Conservation (phyloP, 2,329 filamentous ascomycete genomes). For the Cephalotrichum gorgonifer region DNA sequence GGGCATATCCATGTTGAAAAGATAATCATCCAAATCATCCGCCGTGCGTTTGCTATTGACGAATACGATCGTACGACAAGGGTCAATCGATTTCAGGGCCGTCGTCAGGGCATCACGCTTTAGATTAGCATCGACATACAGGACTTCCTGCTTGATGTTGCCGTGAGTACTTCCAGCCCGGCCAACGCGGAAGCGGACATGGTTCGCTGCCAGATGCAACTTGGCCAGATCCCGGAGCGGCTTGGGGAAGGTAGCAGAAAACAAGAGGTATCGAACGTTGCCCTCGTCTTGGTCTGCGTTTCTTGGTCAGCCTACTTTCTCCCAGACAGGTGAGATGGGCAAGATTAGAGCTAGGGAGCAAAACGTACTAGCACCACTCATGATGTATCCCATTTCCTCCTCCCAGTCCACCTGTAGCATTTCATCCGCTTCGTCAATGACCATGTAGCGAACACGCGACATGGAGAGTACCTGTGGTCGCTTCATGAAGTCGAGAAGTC, state of each 20-base stretch:
- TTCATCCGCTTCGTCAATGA: conserved; percentile 94
- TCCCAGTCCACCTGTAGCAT: conserved; percentile 76
- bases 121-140: conserved; percentile 51
- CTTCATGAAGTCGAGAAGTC: conserved; percentile 74
- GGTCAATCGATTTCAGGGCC: conserved; percentile 58
- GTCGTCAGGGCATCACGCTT: conserved; percentile 67
- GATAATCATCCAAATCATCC: conserved; percentile 77
- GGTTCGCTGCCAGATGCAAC: conserved; percentile 61
- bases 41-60: conserved; percentile 71
- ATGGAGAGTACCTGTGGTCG: conserved; percentile 60
- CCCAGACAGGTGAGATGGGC: not conserved
- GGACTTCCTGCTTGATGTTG: conserved; percentile 72
- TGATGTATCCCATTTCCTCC: conserved; percentile 62
- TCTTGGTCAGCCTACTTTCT: not conserved
- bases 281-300: conserved; percentile 62
- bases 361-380: conserved; percentile 67
- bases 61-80: conserved; percentile 78
- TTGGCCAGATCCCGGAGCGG: conserved; percentile 65
- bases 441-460: conserved; percentile 64
- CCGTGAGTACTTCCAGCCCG: conserved; percentile 72
- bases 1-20: conserved; percentile 72
- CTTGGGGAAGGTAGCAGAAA: conserved; percentile 90
- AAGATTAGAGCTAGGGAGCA: not conserved
- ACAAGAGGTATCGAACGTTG: conserved; percentile 64
- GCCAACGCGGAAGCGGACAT: conserved; percentile 76